A percentile compares a stretch with the other conserved stretches of the same genome.
Conservation (phyloP, 2,329 filamentous ascomycete genomes). For the Graphiopsis chlorocephala region DNA sequence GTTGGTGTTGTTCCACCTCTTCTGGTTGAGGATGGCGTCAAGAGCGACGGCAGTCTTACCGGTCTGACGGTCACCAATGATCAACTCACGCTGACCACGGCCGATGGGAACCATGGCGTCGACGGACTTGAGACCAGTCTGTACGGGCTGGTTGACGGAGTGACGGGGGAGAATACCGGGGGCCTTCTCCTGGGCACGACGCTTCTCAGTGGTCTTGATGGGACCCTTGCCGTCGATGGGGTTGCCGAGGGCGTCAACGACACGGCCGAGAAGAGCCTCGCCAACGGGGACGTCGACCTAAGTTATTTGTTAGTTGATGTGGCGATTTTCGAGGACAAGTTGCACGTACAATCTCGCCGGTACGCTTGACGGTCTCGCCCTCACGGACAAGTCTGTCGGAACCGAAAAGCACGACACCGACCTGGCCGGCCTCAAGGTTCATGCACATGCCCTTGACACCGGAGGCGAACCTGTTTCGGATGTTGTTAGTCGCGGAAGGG, state of each 20-base stretch:
- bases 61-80: conserved; percentile 99
- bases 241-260: conserved; percentile 97
- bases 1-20: conserved; percentile 84
- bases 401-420: conserved; percentile 99
- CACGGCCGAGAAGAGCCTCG: conserved; percentile 89
- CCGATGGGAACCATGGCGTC: conserved; percentile 99
- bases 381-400: conserved; percentile 99
- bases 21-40: conserved; percentile 98
- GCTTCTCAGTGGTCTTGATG: conserved; percentile 84
- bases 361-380: conserved; percentile 99
- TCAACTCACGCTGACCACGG: conserved; percentile 99
- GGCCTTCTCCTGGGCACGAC: conserved; percentile 98
- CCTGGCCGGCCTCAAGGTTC: conserved; percentile 99
- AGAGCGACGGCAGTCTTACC: conserved; percentile 99
- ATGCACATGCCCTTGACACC: conserved; percentile 99
- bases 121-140: conserved; percentile 98
- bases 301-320: background rate
- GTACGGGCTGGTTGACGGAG: conserved; percentile 97
- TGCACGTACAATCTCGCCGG: conserved; percentile 81
- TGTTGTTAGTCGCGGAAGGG: conserved; percentile 19
- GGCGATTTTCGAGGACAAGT: background rate
- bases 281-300: conserved; percentile 97
- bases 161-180: conserved; percentile 95
- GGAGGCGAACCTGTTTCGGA: conserved; percentile 77
- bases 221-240: conserved; percentile 99